These are phyloP conservation scores for Nakazawaea holstii DNA, from an alignment of 805 yeast species.

Conservation along the genomic window DNA sequence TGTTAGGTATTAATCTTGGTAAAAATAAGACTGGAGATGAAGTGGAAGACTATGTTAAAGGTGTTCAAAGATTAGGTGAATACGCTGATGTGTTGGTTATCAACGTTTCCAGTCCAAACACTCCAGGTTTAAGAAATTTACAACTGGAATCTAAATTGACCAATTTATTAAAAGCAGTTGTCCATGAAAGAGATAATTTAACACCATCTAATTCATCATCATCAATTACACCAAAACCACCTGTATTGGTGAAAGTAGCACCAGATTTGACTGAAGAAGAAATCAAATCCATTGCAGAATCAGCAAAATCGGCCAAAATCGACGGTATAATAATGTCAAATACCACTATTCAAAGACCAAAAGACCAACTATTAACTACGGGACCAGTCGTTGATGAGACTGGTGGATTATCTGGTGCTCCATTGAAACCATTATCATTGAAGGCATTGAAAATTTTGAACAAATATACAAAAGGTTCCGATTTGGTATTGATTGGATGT, in stretches of 20 bases:
- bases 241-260: constrained; percentile 85
- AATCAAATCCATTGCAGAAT: constrained; percentile 72
- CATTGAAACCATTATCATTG: constrained; percentile 75
- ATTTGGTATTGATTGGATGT: constrained; percentile 80
- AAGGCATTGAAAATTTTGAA: constrained; percentile 67
- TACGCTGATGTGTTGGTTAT: constrained; percentile 86
- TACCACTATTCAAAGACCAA: constrained; percentile 85
- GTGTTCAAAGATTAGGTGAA: constrained; percentile 76
- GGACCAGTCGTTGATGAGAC: constrained; percentile 45
- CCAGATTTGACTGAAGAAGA: constrained; percentile 86
- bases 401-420: constrained; percentile 93
- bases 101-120: constrained; percentile 92
- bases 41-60: constrained; percentile 76
- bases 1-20: constrained; percentile 83
- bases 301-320: constrained; percentile 70
- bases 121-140: constrained; percentile 88
- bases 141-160: constrained; percentile 76
- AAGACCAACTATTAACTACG: constrained; percentile 42
- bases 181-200: constrained; percentile 58
- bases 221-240: constrained; percentile 46
- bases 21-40: constrained; percentile 93
- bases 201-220: constrained; percentile 24
- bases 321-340: constrained; percentile 93
- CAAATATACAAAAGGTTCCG: constrained; percentile 68
- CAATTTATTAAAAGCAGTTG: constrained; percentile 59